phyloP scores from a whole-genome alignment of 306 rosid species.

The Inga laurina region DNA sequence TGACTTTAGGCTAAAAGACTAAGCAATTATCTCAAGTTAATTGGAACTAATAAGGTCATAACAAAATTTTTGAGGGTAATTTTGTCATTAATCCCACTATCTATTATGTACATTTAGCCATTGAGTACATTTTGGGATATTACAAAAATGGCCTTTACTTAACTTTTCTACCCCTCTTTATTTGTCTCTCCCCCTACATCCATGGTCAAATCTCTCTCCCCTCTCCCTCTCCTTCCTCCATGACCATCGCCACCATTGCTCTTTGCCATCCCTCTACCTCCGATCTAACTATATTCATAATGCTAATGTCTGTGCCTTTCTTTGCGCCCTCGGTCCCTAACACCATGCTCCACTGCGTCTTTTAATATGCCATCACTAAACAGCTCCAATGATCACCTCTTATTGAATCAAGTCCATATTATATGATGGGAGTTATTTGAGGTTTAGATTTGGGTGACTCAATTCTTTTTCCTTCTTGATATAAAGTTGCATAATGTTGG shows the following conservation, averaged over 20 bases:
- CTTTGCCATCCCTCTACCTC: background rate
- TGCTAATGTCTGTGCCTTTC: constrained; percentile 58
- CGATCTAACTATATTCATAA: constrained; percentile 48
- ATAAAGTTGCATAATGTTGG: too few species aligned
- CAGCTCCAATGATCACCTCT: constrained; percentile 52
- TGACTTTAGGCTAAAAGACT: too few species aligned
- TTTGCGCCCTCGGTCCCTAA: constrained; percentile 74
- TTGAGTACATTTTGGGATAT: too few species aligned
- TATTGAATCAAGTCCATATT: constrained; percentile 45
- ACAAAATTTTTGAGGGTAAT: too few species aligned
- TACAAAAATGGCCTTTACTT: background rate
- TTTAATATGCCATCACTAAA: constrained; percentile 60
- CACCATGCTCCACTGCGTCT: constrained; percentile 59
- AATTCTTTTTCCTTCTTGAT: too few species aligned
- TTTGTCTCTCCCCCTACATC: background rate
- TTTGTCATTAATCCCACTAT: too few species aligned
- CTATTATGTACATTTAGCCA: too few species aligned
- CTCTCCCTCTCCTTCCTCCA: background rate
- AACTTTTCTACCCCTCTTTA: background rate
- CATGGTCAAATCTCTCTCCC: background rate
- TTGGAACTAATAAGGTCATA: too few species aligned
- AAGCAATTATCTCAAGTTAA: too few species aligned
- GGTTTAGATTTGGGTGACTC: too few species aligned
- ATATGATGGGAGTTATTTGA: too few species aligned
- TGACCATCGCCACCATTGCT: too few species aligned